These are phyloP conservation scores for Aspergillus luchuensis DNA, from an alignment of 2,329 filamentous ascomycete species.

Conservation along the genomic window DNA sequence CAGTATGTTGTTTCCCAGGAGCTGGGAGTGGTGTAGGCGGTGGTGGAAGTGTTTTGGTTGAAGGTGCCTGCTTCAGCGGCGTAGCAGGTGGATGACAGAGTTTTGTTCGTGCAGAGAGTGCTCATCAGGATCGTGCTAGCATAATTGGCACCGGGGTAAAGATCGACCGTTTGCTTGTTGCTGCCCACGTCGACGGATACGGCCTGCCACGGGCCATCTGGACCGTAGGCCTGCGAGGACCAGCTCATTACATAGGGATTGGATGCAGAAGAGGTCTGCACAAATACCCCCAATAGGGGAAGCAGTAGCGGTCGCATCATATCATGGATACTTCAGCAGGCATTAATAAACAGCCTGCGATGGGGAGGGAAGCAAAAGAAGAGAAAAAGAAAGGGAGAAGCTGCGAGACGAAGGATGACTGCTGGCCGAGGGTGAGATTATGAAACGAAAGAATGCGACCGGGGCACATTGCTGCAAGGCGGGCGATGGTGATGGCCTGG, in stretches of 20 bases:
- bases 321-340: not conserved
- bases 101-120: conserved; percentile 21
- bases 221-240: conserved; percentile 23
- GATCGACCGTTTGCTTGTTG: conserved; percentile 15
- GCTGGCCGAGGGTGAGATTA: not conserved
- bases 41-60: conserved; percentile 14
- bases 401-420: not conserved
- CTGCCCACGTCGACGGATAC: conserved; percentile 23
- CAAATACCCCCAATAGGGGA: conserved; percentile 3
- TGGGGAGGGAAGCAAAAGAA: not conserved
- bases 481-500: not conserved
- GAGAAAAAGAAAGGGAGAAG: not conserved
- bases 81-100: conserved; percentile 19
- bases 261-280: conserved; percentile 1
- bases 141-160: conserved; percentile 24
- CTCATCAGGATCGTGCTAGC: conserved; percentile 19
- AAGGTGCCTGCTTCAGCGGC: conserved; percentile 19
- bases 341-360: not conserved
- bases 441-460: not conserved
- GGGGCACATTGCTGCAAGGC: not conserved
- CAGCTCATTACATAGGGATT: conserved; percentile 20
- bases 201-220: conserved; percentile 33
- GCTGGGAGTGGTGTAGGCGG: conserved; percentile 11
- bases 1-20: conserved; percentile 19
- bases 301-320: conserved; percentile 8